Conservation (phyloP, 208 protist species). For the Trypanosoma rangeli region DNA sequence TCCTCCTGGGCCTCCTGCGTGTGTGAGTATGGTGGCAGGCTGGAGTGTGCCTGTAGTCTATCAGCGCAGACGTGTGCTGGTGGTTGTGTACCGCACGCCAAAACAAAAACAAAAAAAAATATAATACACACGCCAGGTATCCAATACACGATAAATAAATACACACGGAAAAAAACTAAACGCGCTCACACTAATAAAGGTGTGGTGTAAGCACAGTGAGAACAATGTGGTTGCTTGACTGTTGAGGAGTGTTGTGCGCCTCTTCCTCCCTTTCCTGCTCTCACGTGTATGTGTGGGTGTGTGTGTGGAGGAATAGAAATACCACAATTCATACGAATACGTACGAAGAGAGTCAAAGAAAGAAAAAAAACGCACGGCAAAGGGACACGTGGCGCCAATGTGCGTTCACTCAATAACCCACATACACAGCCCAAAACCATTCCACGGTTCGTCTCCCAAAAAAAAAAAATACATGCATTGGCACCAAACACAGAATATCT, state of each 20-base stretch:
- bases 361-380: conserved; percentile 14
- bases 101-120: too few relatives aligned
- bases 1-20: too few relatives aligned
- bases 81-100: background rate
- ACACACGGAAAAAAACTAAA: conserved; percentile 10
- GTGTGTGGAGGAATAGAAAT: background rate
- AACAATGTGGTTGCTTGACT: background rate
- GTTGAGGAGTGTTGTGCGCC: background rate
- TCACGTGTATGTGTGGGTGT: background rate
- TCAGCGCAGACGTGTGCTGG: background rate
- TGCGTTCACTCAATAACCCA: background rate
- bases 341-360: background rate
- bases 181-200: background rate
- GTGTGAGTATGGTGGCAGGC: too few relatives aligned
- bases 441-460: background rate
- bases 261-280: background rate
- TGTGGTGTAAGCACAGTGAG: background rate
- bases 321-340: background rate
- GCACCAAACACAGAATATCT: too few relatives aligned
- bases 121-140: background rate
- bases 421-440: background rate
- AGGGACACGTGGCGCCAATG: conserved; percentile 9
- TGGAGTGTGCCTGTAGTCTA: background rate
- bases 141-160: background rate
- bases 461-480: conserved; percentile 16